Conservation (phyloP, 2,329 filamentous ascomycete genomes). For the Alternaria arborescens region DNA sequence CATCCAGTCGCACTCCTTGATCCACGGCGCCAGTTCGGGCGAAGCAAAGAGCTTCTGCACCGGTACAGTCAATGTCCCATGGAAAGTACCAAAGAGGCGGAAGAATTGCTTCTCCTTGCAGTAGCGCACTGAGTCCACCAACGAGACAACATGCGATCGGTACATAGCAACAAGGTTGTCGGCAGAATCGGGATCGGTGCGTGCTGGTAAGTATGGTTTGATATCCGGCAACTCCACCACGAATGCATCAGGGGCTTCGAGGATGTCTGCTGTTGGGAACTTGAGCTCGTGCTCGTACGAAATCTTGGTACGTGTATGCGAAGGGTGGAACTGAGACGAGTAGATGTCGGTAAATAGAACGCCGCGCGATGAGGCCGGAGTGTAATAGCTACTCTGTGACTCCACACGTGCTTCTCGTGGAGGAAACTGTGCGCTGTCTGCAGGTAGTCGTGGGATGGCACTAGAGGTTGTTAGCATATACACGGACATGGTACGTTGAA, state of each 20-base stretch:
- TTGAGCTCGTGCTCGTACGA: slow-evolving; percentile 70
- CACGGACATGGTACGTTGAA: not conserved
- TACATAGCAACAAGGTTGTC: slow-evolving; percentile 88
- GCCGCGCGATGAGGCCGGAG: slow-evolving; percentile 54
- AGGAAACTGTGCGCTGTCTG: slow-evolving; percentile 60
- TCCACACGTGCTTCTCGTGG: slow-evolving; percentile 38
- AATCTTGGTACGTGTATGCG: slow-evolving; percentile 51
- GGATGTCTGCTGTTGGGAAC: slow-evolving; percentile 67
- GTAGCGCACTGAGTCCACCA: slow-evolving; percentile 94
- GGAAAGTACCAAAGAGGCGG: slow-evolving; percentile 91
- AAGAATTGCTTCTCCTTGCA: slow-evolving; percentile 98
- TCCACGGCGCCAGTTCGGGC: slow-evolving; percentile 85
- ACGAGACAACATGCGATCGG: slow-evolving; percentile 90
- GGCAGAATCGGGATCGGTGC: slow-evolving; percentile 86
- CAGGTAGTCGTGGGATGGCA: slow-evolving; percentile 56
- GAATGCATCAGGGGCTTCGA: slow-evolving; percentile 69
- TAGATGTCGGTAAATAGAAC: slow-evolving; percentile 59
- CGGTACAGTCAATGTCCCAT: slow-evolving; percentile 94
- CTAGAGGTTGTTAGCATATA: slow-evolving; percentile 35
- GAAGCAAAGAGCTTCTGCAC: slow-evolving; percentile 92
- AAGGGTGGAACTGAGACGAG: slow-evolving; percentile 52
- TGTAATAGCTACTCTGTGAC: slow-evolving; percentile 38
- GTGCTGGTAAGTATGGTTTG: slow-evolving; percentile 77
- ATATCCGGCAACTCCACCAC: slow-evolving; percentile 86
- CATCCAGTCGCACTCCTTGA: slow-evolving; percentile 92